Evolutionary conservation across 2,329 filamentous ascomycete genomes (phyloP).

Genomic region (Aureobasidium pullulans): DNA sequence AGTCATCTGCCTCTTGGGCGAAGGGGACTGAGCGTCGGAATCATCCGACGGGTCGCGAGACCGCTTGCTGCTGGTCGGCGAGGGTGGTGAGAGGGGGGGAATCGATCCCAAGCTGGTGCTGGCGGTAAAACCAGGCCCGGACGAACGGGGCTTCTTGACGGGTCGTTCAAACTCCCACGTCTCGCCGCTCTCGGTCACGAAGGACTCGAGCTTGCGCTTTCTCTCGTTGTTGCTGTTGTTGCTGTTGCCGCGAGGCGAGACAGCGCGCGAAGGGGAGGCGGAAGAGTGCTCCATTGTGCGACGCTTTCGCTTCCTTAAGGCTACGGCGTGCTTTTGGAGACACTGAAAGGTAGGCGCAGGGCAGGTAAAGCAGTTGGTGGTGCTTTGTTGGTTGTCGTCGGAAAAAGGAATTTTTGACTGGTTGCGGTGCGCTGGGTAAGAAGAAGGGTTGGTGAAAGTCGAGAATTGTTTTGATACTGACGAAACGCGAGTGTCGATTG

Average conservation of each 20-base stretch:
- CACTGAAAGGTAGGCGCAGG: not conserved
- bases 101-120: not conserved
- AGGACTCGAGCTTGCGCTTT: conserved; percentile 6
- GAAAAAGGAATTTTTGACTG: not conserved
- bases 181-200: conserved; percentile 1
- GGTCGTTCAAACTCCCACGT: conserved; percentile 3
- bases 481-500: not conserved
- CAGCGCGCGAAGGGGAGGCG: not conserved
- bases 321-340: conserved; percentile 6
- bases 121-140: not conserved
- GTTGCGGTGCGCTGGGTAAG: conserved; percentile 1
- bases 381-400: conserved; percentile 2
- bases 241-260: conserved; percentile 4
- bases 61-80: not conserved
- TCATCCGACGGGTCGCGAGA: conserved; percentile 9
- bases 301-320: conserved; percentile 12
- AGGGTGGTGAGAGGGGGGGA: not conserved
- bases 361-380: conserved; percentile 4
- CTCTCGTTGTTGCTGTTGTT: conserved; percentile 2
- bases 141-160: conserved; percentile 9
- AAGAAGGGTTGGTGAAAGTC: not conserved
- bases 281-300: conserved; percentile 5
- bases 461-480: conserved; percentile 4
- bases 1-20: conserved; percentile 11
- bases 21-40: not conserved